phyloP scores from a whole-genome alignment of 2,329 filamentous ascomycete species.

The Diaporthe aspalathi region DNA sequence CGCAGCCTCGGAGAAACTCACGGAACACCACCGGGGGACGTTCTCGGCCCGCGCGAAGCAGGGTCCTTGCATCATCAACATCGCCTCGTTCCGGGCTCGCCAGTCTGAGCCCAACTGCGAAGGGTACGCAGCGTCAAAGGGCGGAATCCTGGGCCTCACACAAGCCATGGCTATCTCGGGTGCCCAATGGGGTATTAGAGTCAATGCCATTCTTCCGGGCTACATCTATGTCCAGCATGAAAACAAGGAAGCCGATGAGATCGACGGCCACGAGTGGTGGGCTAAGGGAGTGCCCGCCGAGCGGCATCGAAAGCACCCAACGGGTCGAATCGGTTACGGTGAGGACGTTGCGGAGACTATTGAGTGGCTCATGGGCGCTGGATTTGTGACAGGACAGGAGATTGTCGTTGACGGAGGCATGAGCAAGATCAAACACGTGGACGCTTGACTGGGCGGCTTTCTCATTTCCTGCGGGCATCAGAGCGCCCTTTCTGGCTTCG shows the following conservation, averaged over 20 bases:
- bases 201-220: constrained; percentile 57
- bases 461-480: background rate
- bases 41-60: constrained; percentile 21
- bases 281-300: constrained; percentile 49
- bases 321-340: constrained; percentile 57
- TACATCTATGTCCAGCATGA: constrained; percentile 60
- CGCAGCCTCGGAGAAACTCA: constrained; percentile 11
- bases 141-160: constrained; percentile 50
- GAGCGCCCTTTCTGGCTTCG: background rate
- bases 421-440: constrained; percentile 43
- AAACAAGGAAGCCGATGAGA: constrained; percentile 56
- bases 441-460: constrained; percentile 25
- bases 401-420: constrained; percentile 46
- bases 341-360: constrained; percentile 58
- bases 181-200: constrained; percentile 48
- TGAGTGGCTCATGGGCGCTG: constrained; percentile 50
- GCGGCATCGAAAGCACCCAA: constrained; percentile 55
- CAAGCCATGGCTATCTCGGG: constrained; percentile 52
- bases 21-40: constrained; percentile 7
- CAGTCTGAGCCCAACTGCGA: constrained; percentile 60
- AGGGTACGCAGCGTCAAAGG: constrained; percentile 57
- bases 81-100: constrained; percentile 58
- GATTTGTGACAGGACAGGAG: constrained; percentile 47
- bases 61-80: constrained; percentile 54
- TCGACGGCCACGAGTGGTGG: constrained; percentile 54